Conservation (phyloP, 768 basidiomycete genomes). For the Mycena floridula region DNA sequence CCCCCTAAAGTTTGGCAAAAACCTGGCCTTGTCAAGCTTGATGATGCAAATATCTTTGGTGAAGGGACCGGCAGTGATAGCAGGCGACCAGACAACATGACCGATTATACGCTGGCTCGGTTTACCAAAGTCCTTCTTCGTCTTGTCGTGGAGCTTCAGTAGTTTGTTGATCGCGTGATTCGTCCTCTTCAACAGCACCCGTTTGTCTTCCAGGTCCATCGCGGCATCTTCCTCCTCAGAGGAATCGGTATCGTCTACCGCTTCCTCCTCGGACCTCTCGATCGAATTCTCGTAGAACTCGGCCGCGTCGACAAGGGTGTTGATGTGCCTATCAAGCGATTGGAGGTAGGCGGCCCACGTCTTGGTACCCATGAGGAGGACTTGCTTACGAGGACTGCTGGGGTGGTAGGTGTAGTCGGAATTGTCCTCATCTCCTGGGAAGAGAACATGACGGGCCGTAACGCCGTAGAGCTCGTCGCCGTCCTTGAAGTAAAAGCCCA, state of each 20-base stretch:
- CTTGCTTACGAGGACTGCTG: slow-evolving; percentile 25
- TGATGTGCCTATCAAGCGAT: slow-evolving; percentile 23
- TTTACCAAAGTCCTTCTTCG: slow-evolving; percentile 27
- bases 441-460: slow-evolving; percentile 26
- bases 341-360: slow-evolving; percentile 22
- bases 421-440: background rate
- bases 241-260: slow-evolving; percentile 2
- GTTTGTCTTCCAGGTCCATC: slow-evolving; percentile 11
- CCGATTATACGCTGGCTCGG: slow-evolving; percentile 29
- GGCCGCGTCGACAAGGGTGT: background rate
- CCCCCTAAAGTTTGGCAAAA: slow-evolving; percentile 19
- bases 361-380: slow-evolving; percentile 26
- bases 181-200: slow-evolving; percentile 14
- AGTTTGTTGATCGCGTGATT: slow-evolving; percentile 18
- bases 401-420: background rate
- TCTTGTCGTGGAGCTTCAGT: slow-evolving; percentile 24
- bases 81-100: slow-evolving; percentile 30
- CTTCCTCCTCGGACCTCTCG: slow-evolving; percentile 18
- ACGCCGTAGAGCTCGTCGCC: slow-evolving; percentile 25
- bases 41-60: slow-evolving; percentile 28
- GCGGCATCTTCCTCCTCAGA: slow-evolving; percentile 7
- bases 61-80: slow-evolving; percentile 23
- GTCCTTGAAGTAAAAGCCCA: slow-evolving; percentile 28
- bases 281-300: slow-evolving; percentile 3
- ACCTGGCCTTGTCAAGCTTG: slow-evolving; percentile 27